Percentiles rank a stretch among this genome's conserved stretches.
These are phyloP conservation scores for Fusarium cicatricum DNA, from an alignment of 2,329 filamentous ascomycete species.

Conservation along the genomic window DNA sequence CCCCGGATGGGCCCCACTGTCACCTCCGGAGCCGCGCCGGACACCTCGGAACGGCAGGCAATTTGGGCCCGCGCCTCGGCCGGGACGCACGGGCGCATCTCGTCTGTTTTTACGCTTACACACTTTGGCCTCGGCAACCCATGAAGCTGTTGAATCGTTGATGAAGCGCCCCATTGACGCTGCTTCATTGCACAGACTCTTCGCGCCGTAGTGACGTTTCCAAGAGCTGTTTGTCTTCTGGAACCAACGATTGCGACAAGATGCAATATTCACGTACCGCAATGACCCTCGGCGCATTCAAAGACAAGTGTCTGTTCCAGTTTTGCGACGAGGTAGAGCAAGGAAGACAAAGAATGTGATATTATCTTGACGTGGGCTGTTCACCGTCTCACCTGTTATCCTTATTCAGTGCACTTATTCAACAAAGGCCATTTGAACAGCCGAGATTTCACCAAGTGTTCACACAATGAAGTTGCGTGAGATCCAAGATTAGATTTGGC, in stretches of 20 bases:
- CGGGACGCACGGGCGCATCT: conserved; percentile 11
- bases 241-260: not conserved
- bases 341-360: too few species aligned
- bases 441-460: too few species aligned
- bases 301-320: too few species aligned
- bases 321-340: too few species aligned
- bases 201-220: not conserved
- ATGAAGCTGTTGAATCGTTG: conserved; percentile 1
- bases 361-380: too few species aligned
- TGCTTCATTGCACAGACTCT: not conserved
- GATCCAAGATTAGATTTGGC: too few species aligned
- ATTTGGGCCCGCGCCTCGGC: conserved; percentile 6
- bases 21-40: conserved; percentile 7
- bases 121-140: conserved; percentile 6
- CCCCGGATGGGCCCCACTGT: conserved; percentile 5
- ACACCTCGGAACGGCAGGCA: conserved; percentile 8
- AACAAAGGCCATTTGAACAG: too few species aligned
- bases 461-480: too few species aligned
- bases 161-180: not conserved
- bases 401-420: too few species aligned
- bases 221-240: not conserved
- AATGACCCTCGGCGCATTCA: too few species aligned
- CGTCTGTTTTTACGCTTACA: not conserved
- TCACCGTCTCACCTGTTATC: too few species aligned
- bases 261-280: too few species aligned